Base-by-base conservation (phyloP, 2,329 filamentous ascomycete genomes). In the Colletotrichum gloeosporioides region DNA sequence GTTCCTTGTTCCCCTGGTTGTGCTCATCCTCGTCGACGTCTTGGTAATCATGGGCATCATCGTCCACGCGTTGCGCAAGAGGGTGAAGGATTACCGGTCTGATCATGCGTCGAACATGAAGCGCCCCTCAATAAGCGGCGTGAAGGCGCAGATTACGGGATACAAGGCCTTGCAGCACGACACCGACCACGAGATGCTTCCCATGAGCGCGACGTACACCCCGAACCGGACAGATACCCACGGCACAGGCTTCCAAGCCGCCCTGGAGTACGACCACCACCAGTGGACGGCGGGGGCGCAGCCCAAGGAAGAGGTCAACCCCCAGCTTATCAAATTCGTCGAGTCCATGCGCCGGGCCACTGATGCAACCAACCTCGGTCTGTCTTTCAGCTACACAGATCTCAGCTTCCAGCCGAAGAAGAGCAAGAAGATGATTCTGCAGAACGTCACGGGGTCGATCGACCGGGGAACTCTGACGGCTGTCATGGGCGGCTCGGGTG, bases 401-500 rank as follows among this genome's bases (percentile, higher is more conserved):
- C 83, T 92, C 4, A 84, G 84, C 29, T 90, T 88, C 78, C 87
- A 89, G 8, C 88, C 88, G 1, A 86, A 87, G 72, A 83, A 85
- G 31, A 84, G 82, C 16, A 80, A 82, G 3, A 87, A 84, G 68
- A 86, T 87, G 8, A 88, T 92, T 67, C 82, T 92, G 6, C 86
- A 88, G 65, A 87, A 89, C 15, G 87, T 92, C 8, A 91, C 89
- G 1, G 90, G 90, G 0, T 86, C 84, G 6, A 91, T 92, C 79
- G 84, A 89, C 25, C 85, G 86, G 13, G 90, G 90, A 0, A 87
- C 88, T 7, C 85, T 92, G n/a, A 89, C 88, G 44, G 90, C 89
- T 12, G 86, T 92, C n/a, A 91, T 92, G 89, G 90, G 90, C 8
- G 89, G 89, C 8, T 90, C 88, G 3, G 90, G 90, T n/a, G 90